Evolutionary conservation across 495 filamentous ascomycete genomes (phyloP).

Genomic region (Pseudevernia furfuracea): DNA sequence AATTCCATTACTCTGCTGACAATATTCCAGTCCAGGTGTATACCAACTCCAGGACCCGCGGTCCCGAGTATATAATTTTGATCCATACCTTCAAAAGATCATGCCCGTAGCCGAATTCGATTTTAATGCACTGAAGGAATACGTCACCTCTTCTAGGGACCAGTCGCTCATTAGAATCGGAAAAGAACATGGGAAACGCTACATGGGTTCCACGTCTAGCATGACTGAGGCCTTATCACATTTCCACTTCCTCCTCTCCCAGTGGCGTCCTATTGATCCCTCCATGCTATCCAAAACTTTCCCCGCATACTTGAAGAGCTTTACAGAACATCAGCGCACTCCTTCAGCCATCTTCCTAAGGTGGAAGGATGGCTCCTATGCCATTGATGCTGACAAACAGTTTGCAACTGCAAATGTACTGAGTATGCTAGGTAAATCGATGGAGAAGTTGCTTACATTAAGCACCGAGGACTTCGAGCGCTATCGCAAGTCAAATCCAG

Average conservation of each 20-base stretch:
- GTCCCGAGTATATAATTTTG: conserved; percentile 88
- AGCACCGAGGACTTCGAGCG: conserved; percentile 73
- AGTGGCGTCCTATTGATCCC: conserved; percentile 66
- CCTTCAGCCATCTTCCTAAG: conserved; percentile 79
- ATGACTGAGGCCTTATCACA: conserved; percentile 84
- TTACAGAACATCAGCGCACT: conserved; percentile 60
- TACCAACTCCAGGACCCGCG: conserved; percentile 86
- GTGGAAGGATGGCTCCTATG: conserved; percentile 77
- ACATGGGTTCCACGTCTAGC: conserved; percentile 90
- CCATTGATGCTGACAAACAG: conserved; percentile 97
- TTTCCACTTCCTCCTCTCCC: conserved; percentile 86
- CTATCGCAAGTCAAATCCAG: conserved; percentile 60
- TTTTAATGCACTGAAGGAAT: conserved; percentile 73
- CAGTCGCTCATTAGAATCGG: conserved; percentile 58
- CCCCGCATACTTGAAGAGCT: conserved; percentile 43
- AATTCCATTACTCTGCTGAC: conserved; percentile 17
- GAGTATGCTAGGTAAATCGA: conserved; percentile 82
- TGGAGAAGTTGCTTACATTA: conserved; percentile 92
- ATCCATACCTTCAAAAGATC: conserved; percentile 83
- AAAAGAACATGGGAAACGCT: conserved; percentile 61
- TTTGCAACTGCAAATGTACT: conserved; percentile 79
- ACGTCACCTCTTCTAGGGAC: conserved; percentile 86
- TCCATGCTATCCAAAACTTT: conserved; percentile 59
- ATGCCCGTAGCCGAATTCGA: conserved; percentile 92
- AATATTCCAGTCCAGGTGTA: conserved; percentile 59